Percentiles rank a stretch among this genome's conserved stretches.
Evolutionary conservation across 441 rosid genomes (phyloP).

Genomic region (Populus trichocarpa): DNA sequence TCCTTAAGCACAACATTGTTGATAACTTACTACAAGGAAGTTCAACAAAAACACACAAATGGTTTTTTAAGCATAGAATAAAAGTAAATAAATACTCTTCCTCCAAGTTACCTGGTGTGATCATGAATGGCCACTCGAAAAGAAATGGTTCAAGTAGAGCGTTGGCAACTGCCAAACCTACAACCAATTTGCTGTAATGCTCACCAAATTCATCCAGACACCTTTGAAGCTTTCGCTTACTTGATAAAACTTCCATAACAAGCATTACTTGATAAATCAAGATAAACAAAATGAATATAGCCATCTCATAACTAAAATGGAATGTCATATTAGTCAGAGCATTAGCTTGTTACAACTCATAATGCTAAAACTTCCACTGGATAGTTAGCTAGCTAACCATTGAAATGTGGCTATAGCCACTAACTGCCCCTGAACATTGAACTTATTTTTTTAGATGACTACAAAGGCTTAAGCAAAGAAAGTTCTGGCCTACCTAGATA

Average conservation of each 20-base stretch:
- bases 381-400: background rate
- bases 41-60: background rate
- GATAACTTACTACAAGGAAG: background rate
- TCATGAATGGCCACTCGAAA: constrained; percentile 91
- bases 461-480: too few species aligned
- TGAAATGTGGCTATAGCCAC: background rate
- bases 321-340: background rate
- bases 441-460: too few species aligned
- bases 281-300: background rate
- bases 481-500: background rate
- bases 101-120: constrained; percentile 68
- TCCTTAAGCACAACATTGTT: background rate
- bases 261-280: background rate
- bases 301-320: constrained; percentile 5
- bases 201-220: constrained; percentile 99
- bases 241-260: constrained; percentile 16
- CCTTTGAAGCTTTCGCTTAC: constrained; percentile 88
- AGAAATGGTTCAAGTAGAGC: constrained; percentile 83
- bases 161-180: constrained; percentile 68
- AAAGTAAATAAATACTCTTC: background rate
- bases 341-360: background rate
- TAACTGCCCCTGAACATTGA: background rate
- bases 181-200: constrained; percentile 86
- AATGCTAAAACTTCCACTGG: background rate
- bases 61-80: background rate